Percentiles rank a stretch among this genome's conserved stretches.
Conservation (phyloP, 768 basidiomycete species). For the Phaffia australis region DNA sequence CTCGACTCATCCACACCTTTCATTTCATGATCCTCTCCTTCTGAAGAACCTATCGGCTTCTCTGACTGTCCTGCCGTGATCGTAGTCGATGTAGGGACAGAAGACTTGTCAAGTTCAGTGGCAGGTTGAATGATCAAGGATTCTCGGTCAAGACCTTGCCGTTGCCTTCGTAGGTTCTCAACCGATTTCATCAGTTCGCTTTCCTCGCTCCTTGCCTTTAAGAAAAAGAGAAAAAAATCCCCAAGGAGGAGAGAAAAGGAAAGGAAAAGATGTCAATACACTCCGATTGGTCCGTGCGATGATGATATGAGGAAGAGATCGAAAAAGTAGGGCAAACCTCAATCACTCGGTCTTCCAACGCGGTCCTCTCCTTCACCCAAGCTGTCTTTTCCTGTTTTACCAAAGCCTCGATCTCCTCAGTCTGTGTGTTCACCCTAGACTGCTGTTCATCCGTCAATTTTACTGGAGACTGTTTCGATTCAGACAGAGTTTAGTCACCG, state of each 20-base stretch:
- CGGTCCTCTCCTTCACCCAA: neutral
- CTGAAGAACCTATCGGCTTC: neutral
- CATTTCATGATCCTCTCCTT: neutral
- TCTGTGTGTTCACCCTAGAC: neutral
- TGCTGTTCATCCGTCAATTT: conserved; percentile 2
- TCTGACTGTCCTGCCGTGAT: neutral
- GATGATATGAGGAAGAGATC: neutral
- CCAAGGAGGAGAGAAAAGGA: neutral
- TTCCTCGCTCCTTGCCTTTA: neutral
- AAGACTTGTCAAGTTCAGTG: neutral
- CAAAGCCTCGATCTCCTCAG: conserved; percentile 3
- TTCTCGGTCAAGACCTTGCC: neutral
- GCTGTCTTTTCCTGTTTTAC: neutral
- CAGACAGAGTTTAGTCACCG: neutral
- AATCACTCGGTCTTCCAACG: neutral
- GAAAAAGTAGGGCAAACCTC: neutral
- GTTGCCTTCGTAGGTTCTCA: conserved; percentile 1
- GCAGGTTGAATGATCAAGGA: neutral
- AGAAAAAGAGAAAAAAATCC: no score
- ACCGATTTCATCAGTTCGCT: neutral
- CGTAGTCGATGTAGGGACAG: neutral
- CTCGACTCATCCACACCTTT: neutral
- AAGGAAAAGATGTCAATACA: neutral
- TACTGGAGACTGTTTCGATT: neutral
- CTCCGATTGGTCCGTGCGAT: no score